phyloP scores from a whole-genome alignment of 169 alveolate genomes.

The Plasmodium gonderi region DNA sequence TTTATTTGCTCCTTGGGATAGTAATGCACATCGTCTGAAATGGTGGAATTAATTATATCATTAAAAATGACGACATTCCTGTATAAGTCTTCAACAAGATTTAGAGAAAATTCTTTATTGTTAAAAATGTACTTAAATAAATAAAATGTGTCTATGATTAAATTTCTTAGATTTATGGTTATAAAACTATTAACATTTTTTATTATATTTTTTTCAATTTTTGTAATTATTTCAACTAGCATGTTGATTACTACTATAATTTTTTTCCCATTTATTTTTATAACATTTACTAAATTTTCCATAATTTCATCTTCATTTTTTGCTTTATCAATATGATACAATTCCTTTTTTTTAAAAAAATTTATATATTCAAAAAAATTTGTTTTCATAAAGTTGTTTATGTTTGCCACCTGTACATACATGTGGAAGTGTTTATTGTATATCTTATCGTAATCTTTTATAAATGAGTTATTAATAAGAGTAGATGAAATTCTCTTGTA shows the following conservation, averaged over 20 bases:
- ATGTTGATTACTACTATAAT: constrained; percentile 38
- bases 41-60: constrained; percentile 18
- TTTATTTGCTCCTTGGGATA: constrained; percentile 71
- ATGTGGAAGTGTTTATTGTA: constrained; percentile 64
- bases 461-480: constrained; percentile 11
- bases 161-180: constrained; percentile 41
- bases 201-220: constrained; percentile 43
- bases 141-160: constrained; percentile 59
- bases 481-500: constrained; percentile 29
- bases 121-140: constrained; percentile 59
- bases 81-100: constrained; percentile 43
- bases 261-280: constrained; percentile 55
- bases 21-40: constrained; percentile 37
- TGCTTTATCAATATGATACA: constrained; percentile 42
- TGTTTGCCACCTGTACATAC: constrained; percentile 49
- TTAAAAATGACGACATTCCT: constrained; percentile 22
- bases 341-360: constrained; percentile 69
- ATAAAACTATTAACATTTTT: constrained; percentile 37
- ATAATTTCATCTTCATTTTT: constrained; percentile 70
- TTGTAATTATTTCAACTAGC: constrained; percentile 33
- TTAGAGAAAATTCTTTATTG: constrained; percentile 30
- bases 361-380: constrained; percentile 47
- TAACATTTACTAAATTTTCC: constrained; percentile 47
- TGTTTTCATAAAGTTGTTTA: constrained; percentile 66
- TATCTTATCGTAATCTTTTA: constrained; percentile 44